A percentile compares a stretch with the other conserved stretches of the same genome.
Evolutionary conservation across 2,329 filamentous ascomycete genomes (phyloP).

Genomic region (Emmonsiellopsis sp.): DNA sequence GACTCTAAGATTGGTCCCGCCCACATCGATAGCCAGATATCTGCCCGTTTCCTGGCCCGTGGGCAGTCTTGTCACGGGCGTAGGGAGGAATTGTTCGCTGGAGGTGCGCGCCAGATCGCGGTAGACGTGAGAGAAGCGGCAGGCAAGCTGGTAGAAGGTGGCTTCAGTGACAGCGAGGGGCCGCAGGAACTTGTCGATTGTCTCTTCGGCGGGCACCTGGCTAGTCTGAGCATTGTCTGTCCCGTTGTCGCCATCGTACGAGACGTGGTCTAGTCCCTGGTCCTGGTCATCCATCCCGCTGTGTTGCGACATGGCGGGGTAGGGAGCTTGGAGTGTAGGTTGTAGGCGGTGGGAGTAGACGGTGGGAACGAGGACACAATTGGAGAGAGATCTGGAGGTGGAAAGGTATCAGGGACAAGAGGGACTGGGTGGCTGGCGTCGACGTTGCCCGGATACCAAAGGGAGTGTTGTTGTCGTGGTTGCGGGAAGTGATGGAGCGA

Average conservation of each 20-base stretch:
- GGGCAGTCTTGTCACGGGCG: conserved; percentile 38
- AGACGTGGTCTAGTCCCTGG: conserved; percentile 5
- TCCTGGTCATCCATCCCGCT: conserved; percentile 1
- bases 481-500: no score
- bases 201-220: conserved; percentile 25
- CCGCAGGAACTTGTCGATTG: conserved; percentile 32
- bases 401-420: not conserved
- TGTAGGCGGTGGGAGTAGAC: not conserved
- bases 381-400: not conserved
- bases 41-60: conserved; percentile 46
- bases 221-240: conserved; percentile 7
- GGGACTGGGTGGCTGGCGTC: not conserved
- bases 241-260: conserved; percentile 12
- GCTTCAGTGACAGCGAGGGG: conserved; percentile 34
- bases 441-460: no score
- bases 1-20: conserved; percentile 48
- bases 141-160: conserved; percentile 36
- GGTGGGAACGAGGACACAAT: not conserved
- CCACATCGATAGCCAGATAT: conserved; percentile 50
- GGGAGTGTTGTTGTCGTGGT: no score
- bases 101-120: conserved; percentile 35
- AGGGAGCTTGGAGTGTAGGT: not conserved
- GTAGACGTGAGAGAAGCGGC: conserved; percentile 38
- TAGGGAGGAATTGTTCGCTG: conserved; percentile 40
- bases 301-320: not conserved